Evolutionary conservation across 2,329 filamentous ascomycete species (phyloP), one percentile per base, ranked within the genome.

Genomic region (Aspergillus novoparasiticus): DNA sequence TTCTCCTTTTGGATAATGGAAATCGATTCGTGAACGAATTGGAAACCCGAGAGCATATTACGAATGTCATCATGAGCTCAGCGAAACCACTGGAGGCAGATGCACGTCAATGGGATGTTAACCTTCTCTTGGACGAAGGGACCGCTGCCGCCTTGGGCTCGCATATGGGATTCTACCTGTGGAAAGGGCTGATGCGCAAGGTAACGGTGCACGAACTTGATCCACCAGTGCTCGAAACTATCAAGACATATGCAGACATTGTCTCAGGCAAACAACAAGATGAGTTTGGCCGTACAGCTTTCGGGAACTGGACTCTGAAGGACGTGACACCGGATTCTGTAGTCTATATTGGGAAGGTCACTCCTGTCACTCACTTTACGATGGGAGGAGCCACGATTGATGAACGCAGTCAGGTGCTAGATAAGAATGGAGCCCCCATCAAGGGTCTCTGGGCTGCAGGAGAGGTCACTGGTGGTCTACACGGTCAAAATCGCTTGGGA

Each of bases 301-400:
- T 88, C 63, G 87, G 86, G 0, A 78, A 83, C 28, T 90, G 87
- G 87, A 77, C 66, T 1, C 70, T 89, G 19, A 75, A 73, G 0
- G 80, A 85, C 16, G 77, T 79, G 5, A 80, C 79, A 41, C 74
- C 80, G 0, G 84, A 88, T 0, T 80, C 84, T 4, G 80, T 85
- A 32, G 78, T 89, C 0, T 88, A 85, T 63, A 73, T 89, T 0
- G 88, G 87, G 0, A 80, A 73, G 1, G 85, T 90, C 1, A 90
- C 88, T 5, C 87, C 87, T 0, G 85, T 89, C 0, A 81, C 86
- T 2, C 87, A 90, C 69, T 90, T 89, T 68, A 89, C 87, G 1
- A 90, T 90, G 87, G 87, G 87, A 5, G 87, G 87, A 0, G 87
- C 84, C 0, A 78, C 84, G 2, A 86, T 89, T 66, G 84, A 87